A percentile compares a stretch with the other conserved stretches of the same genome.
Conservation (phyloP, 2,329 filamentous ascomycete species). For the Ilyonectria robusta region DNA sequence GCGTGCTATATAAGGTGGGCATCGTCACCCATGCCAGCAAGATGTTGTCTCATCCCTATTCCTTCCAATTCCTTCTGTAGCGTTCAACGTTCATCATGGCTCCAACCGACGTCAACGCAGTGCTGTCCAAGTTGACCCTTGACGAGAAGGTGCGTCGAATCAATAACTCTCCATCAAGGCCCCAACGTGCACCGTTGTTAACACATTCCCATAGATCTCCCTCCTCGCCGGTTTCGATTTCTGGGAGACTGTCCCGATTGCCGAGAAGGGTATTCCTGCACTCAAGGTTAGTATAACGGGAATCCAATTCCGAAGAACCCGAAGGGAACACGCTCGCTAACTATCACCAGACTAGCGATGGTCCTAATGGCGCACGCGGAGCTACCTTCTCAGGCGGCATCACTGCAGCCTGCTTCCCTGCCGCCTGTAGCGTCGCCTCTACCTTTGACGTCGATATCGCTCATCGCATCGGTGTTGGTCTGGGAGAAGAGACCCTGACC, state of each 20-base stretch:
- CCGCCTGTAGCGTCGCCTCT: constrained; percentile 62
- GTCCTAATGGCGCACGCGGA: constrained; percentile 18
- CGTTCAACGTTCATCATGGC: background rate
- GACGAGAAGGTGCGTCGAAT: background rate
- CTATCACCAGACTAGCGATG: constrained; percentile 1
- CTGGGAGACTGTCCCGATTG: background rate
- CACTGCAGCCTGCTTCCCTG: constrained; percentile 25
- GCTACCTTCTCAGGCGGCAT: constrained; percentile 3
- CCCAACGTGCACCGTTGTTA: background rate
- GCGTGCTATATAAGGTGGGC: background rate
- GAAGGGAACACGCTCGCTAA: background rate
- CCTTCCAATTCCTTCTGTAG: background rate
- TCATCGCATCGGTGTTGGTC: constrained; percentile 66
- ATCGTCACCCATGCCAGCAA: background rate
- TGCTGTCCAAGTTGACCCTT: background rate
- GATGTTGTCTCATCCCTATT: background rate
- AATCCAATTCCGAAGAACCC: background rate
- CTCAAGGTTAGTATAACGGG: background rate
- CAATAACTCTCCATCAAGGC: background rate
- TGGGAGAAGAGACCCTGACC: constrained; percentile 63
- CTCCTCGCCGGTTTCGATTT: background rate
- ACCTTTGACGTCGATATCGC: constrained; percentile 73
- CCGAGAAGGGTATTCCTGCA: background rate
- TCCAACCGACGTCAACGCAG: background rate
- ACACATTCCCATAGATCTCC: background rate